phyloP scores from a whole-genome alignment of 768 basidiomycete species.

The Russula brevipes region DNA sequence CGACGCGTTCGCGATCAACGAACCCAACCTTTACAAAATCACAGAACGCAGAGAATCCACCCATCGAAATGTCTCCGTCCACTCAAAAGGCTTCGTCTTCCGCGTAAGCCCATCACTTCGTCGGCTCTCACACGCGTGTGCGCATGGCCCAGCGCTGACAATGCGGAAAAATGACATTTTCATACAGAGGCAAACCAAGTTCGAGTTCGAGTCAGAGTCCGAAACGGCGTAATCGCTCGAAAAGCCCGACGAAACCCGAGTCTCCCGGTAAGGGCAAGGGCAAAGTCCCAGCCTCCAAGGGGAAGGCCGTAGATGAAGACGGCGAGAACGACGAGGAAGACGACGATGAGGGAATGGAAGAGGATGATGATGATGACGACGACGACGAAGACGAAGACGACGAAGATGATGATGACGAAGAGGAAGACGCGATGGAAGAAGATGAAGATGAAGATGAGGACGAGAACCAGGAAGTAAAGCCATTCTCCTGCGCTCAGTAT shows the following conservation, averaged over 20 bases:
- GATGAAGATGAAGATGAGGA: constrained; percentile 35
- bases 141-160: background rate
- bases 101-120: background rate
- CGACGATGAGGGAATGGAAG: constrained; percentile 30
- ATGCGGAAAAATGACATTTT: background rate
- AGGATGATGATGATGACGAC: constrained; percentile 26
- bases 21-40: background rate
- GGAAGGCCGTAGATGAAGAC: background rate
- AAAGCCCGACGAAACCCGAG: constrained; percentile 11
- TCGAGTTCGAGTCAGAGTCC: background rate
- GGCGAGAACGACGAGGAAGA: constrained; percentile 33
- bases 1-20: background rate
- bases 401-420: constrained; percentile 28
- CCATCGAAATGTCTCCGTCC: constrained; percentile 8
- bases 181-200: constrained; percentile 1
- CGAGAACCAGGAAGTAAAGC: constrained; percentile 24
- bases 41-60: background rate
- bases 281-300: constrained; percentile 7
- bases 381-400: constrained; percentile 35
- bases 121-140: background rate
- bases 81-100: background rate
- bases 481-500: constrained; percentile 17
- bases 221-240: constrained; percentile 3
- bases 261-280: constrained; percentile 20
- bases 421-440: background rate